Evolutionary conservation across 2,329 filamentous ascomycete genomes (phyloP).

Genomic region (Epichloe brachyelytri): DNA sequence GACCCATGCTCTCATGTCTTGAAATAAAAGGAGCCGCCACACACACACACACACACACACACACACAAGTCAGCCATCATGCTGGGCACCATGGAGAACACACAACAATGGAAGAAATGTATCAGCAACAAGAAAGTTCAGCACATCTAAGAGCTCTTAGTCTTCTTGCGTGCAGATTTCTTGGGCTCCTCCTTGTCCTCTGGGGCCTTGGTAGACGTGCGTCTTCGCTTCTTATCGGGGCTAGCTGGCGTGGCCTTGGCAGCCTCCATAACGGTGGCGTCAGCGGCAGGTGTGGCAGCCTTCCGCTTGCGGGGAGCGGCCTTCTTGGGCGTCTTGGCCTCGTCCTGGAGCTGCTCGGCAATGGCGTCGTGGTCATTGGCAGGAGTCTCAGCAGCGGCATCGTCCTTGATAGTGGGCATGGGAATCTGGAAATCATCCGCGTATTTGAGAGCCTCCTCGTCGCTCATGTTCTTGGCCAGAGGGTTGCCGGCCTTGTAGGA

Average conservation of each 20-base stretch:
- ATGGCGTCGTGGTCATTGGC: conserved; percentile 42
- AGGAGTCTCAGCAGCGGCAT: conserved; percentile 14
- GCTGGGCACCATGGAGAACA: too few relatives aligned
- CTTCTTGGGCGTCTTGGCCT: conserved; percentile 47
- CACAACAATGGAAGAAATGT: background rate
- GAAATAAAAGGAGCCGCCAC: too few relatives aligned
- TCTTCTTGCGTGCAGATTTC: conserved; percentile 49
- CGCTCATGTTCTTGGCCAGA: conserved; percentile 46
- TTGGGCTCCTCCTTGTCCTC: conserved; percentile 45
- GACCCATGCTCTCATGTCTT: too few relatives aligned
- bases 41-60: too few relatives aligned
- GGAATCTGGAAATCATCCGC: conserved; percentile 45
- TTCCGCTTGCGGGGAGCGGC: conserved; percentile 41
- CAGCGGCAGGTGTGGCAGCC: conserved; percentile 33
- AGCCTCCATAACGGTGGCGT: conserved; percentile 20
- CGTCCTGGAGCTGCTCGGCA: conserved; percentile 42
- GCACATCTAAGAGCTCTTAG: conserved; percentile 25
- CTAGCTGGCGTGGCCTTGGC: conserved; percentile 31
- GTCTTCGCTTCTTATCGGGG: conserved; percentile 52
- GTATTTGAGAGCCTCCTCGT: conserved; percentile 46
- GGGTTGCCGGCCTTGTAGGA: conserved; percentile 50
- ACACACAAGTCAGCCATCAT: too few relatives aligned
- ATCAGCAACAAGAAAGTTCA: too few relatives aligned
- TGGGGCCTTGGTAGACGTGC: conserved; percentile 39
- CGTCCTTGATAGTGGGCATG: conserved; percentile 36